phyloP scores from a whole-genome alignment of 371 early-diverging fungal genomes.

The Coemansia sp. region DNA sequence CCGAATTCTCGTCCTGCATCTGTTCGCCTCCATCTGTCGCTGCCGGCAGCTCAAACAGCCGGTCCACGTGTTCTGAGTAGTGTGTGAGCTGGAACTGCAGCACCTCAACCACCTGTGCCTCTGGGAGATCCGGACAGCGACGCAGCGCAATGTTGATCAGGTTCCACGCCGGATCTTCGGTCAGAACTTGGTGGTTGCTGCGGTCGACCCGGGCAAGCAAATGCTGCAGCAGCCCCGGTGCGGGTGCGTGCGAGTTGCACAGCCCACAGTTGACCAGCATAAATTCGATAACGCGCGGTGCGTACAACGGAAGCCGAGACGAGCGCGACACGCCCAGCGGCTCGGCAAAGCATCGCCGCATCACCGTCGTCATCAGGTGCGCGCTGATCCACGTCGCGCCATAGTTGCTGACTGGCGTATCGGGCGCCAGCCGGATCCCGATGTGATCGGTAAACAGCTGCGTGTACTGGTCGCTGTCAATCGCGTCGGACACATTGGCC shows the following conservation, averaged over 20 bases:
- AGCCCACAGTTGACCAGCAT: conserved; percentile 48
- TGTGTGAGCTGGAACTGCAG: conserved; percentile 41
- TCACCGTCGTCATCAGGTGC: conserved; percentile 48
- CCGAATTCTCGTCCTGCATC: background rate
- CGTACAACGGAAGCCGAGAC: conserved; percentile 46
- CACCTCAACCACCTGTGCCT: conserved; percentile 34
- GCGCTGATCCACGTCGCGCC: conserved; percentile 45
- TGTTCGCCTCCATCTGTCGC: background rate
- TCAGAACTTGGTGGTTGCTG: conserved; percentile 11
- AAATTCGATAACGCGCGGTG: conserved; percentile 48
- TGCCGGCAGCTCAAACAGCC: conserved; percentile 20
- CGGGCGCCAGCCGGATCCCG: conserved; percentile 13
- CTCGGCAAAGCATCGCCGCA: conserved; percentile 52
- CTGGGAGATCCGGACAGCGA: conserved; percentile 47
- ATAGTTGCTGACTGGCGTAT: conserved; percentile 2
- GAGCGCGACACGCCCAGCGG: conserved; percentile 47
- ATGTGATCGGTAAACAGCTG: conserved; percentile 47
- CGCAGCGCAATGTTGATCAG: conserved; percentile 33
- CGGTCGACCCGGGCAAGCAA: conserved; percentile 44
- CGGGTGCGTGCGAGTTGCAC: conserved; percentile 46
- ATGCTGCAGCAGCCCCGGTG: conserved; percentile 45
- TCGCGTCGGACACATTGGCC: conserved; percentile 40
- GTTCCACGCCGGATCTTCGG: conserved; percentile 38
- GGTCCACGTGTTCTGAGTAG: conserved; percentile 19
- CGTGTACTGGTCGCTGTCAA: conserved; percentile 47